A percentile compares a stretch with the other conserved stretches of the same genome.
phyloP scores from a whole-genome alignment of 2,329 filamentous ascomycete genomes.

The Trichoderma atroviride region DNA sequence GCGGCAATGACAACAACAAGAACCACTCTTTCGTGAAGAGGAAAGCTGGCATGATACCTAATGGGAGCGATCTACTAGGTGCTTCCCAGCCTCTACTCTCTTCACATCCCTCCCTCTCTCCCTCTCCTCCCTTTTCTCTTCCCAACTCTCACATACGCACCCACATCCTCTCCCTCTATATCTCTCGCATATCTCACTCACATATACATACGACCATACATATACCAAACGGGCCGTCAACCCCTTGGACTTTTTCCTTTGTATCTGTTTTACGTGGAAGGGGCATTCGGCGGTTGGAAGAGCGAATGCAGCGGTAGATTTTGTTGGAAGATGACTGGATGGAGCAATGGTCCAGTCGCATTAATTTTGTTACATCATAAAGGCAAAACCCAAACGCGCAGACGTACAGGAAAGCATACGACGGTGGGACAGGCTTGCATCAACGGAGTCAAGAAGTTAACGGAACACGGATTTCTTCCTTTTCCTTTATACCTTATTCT shows the following conservation, averaged over 20 bases:
- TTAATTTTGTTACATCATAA: background rate
- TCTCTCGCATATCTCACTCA: background rate
- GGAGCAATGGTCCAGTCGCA: background rate
- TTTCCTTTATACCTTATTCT: background rate
- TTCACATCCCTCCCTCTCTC: background rate
- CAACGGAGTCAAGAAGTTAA: background rate
- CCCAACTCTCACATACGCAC: background rate
- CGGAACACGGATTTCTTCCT: background rate
- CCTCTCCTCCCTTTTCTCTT: background rate
- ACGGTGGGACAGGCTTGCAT: background rate
- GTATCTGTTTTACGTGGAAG: background rate
- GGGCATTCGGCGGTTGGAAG: background rate
- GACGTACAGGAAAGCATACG: background rate
- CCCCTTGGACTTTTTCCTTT: slow-evolving; percentile 1
- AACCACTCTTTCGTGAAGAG: background rate
- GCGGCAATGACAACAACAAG: background rate
- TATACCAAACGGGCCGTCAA: background rate
- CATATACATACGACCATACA: background rate
- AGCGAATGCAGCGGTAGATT: background rate
- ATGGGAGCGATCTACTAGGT: background rate
- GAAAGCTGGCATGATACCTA: background rate
- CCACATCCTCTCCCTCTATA: background rate
- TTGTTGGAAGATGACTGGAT: background rate
- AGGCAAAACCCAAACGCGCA: background rate
- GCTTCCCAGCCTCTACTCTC: background rate